Conservation (phyloP, 2,329 filamentous ascomycete species). For the Fusarium xyrophilum region DNA sequence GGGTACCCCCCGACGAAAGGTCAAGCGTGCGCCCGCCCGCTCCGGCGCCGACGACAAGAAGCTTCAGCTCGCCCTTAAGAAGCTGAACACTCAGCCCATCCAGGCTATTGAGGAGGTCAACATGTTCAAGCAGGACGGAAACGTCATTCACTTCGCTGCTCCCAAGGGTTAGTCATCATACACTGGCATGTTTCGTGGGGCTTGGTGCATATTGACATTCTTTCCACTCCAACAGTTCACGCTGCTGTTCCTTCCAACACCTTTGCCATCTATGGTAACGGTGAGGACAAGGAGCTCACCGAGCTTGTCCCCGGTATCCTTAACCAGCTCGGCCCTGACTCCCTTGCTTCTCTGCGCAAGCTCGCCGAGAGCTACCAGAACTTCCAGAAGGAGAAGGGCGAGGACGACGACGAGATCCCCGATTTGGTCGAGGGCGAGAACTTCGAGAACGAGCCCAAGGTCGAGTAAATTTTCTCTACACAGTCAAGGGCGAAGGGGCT, state of each 20-base stretch:
- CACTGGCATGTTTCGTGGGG: conserved; percentile 22
- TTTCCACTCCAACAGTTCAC: conserved; percentile 70
- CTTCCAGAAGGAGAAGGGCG: conserved; percentile 92
- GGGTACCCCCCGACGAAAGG: conserved; percentile 95
- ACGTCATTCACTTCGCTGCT: conserved; percentile 98
- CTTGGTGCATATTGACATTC: conserved; percentile 34
- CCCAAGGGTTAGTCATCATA: conserved; percentile 80
- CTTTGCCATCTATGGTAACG: conserved; percentile 98
- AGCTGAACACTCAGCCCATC: conserved; percentile 99
- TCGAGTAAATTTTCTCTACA: conserved; percentile 69
- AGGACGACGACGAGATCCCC: conserved; percentile 90
- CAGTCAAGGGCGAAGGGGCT: conserved; percentile 34
- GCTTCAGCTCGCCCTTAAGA: conserved; percentile 96
- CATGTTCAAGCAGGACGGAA: conserved; percentile 99
- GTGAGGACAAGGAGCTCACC: conserved; percentile 99
- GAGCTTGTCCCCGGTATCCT: conserved; percentile 99
- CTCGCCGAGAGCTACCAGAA: conserved; percentile 99
- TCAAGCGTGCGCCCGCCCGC: conserved; percentile 96
- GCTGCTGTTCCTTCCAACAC: conserved; percentile 97
- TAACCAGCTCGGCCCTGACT: conserved; percentile 99
- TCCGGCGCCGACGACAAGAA: conserved; percentile 99
- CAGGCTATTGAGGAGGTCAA: conserved; percentile 99
- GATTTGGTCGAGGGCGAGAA: conserved; percentile 96
- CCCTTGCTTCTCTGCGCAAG: conserved; percentile 95
- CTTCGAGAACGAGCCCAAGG: conserved; percentile 97